A percentile compares a stretch with the other conserved stretches of the same genome.
Evolutionary conservation across 2,329 filamentous ascomycete species (phyloP).

Genomic region (Colletotrichum camelliae): DNA sequence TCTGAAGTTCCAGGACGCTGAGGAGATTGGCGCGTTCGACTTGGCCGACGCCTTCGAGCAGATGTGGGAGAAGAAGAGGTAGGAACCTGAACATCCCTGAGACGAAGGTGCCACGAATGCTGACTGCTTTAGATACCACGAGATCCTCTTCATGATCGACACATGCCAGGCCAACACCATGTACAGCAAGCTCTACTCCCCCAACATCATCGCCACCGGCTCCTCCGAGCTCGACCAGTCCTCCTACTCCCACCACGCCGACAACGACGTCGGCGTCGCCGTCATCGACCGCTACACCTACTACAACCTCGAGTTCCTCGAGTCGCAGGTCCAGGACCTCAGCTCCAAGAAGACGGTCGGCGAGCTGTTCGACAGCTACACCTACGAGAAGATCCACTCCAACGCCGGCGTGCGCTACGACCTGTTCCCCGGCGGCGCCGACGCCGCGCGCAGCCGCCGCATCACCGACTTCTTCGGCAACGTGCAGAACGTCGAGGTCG

Average conservation of each 20-base stretch:
- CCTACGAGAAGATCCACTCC: conserved; percentile 92
- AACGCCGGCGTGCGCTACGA: conserved; percentile 93
- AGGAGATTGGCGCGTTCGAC: conserved; percentile 97
- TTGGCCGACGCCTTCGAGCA: conserved; percentile 97
- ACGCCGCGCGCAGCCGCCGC: conserved; percentile 76
- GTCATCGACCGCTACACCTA: conserved; percentile 99
- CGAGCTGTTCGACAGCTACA: conserved; percentile 95
- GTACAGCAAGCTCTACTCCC: conserved; percentile 98
- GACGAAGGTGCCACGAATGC: background rate
- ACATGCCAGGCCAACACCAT: conserved; percentile 99
- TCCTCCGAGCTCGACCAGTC: conserved; percentile 95
- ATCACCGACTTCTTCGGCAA: conserved; percentile 99
- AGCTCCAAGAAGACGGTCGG: conserved; percentile 89
- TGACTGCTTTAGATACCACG: conserved; percentile 73
- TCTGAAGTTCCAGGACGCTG: conserved; percentile 96
- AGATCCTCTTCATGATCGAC: conserved; percentile 99
- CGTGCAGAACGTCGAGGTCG: conserved; percentile 94
- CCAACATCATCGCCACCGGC: conserved; percentile 98
- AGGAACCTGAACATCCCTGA: conserved; percentile 13
- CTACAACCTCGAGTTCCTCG: conserved; percentile 96
- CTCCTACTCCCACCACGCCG: conserved; percentile 96
- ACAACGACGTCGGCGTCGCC: conserved; percentile 96
- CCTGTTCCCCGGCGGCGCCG: conserved; percentile 85
- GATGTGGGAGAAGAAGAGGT: conserved; percentile 99
- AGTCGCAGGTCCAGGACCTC: conserved; percentile 85